Percentiles rank a stretch among this genome's conserved stretches.
Evolutionary conservation across 2,329 filamentous ascomycete genomes (phyloP).

Genomic region (Botryotinia calthae): DNA sequence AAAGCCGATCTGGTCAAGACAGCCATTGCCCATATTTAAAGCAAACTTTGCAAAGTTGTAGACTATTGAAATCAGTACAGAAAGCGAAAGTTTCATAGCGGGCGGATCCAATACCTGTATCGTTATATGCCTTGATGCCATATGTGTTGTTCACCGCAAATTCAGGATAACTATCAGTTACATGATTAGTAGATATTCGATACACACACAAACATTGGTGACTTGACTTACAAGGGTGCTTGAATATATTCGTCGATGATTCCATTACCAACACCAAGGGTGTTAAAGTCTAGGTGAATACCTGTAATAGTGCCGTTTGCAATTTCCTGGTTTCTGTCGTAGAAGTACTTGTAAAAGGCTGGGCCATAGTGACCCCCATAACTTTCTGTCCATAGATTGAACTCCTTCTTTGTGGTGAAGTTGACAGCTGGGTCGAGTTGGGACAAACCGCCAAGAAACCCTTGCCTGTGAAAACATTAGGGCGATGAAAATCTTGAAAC

Average conservation of each 20-base stretch:
- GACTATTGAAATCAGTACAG: conserved; percentile 36
- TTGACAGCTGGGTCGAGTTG: conserved; percentile 35
- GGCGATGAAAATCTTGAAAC: neutral
- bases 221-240: conserved; percentile 35
- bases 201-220: neutral
- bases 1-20: conserved; percentile 45
- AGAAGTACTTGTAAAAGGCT: conserved; percentile 54
- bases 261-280: conserved; percentile 67
- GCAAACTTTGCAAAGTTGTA: conserved; percentile 55
- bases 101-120: conserved; percentile 24
- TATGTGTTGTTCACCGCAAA: conserved; percentile 50
- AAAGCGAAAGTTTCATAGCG: neutral
- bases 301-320: conserved; percentile 48
- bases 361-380: conserved; percentile 43
- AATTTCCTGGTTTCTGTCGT: conserved; percentile 60
- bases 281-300: conserved; percentile 56
- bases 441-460: conserved; percentile 50
- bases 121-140: conserved; percentile 33
- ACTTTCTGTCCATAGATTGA: conserved; percentile 60
- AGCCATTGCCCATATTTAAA: conserved; percentile 43
- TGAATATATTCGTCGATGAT: conserved; percentile 62
- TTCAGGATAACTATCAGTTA: conserved; percentile 31
- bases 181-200: neutral
- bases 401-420: conserved; percentile 29
- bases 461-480: conserved; percentile 41